Evolutionary conservation across 805 yeast species (phyloP).

Genomic region (Yarrowia divulgata): DNA sequence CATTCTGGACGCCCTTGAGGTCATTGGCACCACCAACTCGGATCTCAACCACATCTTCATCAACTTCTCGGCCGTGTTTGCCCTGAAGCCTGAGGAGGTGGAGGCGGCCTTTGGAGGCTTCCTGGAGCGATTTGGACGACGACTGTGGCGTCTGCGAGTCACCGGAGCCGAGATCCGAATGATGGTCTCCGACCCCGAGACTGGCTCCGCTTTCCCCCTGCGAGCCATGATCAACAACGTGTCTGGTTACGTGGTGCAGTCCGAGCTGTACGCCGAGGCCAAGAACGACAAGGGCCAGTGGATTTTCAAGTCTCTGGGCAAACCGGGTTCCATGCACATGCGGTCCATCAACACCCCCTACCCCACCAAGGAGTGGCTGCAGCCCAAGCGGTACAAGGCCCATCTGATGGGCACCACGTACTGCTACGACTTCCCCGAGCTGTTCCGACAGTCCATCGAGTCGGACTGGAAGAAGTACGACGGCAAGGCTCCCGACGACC

Average conservation of each 20-base stretch:
- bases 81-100: constrained; percentile 92
- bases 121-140: constrained; percentile 95
- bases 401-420: constrained; percentile 98
- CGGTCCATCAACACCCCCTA: constrained; percentile 95
- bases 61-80: constrained; percentile 95
- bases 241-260: constrained; percentile 95
- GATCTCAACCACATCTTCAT: constrained; percentile 97
- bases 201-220: constrained; percentile 92
- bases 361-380: constrained; percentile 97
- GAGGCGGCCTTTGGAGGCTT: constrained; percentile 98
- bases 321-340: constrained; percentile 97
- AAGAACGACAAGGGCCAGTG: constrained; percentile 92
- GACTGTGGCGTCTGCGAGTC: constrained; percentile 94
- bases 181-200: constrained; percentile 89
- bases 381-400: constrained; percentile 98
- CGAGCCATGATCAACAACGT: constrained; percentile 97
- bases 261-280: constrained; percentile 93
- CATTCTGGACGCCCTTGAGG: constrained; percentile 92
- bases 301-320: constrained; percentile 94
- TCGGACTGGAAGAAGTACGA: constrained; percentile 77
- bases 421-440: constrained; percentile 98
- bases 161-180: constrained; percentile 98
- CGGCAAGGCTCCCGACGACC: constrained; percentile 66
- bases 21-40: constrained; percentile 91
- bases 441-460: constrained; percentile 90